Percentiles rank a stretch among this genome's conserved stretches.
These are phyloP conservation scores for Hypoxylon perforatum DNA, from an alignment of 495 filamentous ascomycete species.

Conservation along the genomic window DNA sequence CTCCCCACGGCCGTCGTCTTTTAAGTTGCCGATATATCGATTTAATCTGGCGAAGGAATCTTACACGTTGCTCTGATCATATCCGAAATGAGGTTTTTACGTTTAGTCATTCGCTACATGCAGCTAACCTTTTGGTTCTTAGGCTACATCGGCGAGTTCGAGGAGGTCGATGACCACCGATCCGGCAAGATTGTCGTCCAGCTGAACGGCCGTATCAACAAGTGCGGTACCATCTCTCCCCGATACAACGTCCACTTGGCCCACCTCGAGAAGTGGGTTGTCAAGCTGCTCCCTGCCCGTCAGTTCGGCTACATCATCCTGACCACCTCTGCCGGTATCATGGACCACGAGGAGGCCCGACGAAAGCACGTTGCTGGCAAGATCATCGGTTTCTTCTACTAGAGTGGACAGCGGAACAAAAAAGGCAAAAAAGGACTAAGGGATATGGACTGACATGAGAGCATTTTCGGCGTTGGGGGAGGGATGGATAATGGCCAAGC, in stretches of 20 bases:
- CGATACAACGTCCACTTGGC: slow-evolving; percentile 97
- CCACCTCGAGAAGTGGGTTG: slow-evolving; percentile 99
- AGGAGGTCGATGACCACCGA: slow-evolving; percentile 99
- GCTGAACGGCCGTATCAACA: slow-evolving; percentile 83
- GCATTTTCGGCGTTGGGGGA: slow-evolving; percentile 48
- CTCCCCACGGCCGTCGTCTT: slow-evolving; percentile 88
- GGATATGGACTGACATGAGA: slow-evolving; percentile 33
- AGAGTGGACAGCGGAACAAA: slow-evolving; percentile 48
- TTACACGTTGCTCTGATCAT: slow-evolving; percentile 90
- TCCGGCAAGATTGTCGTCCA: slow-evolving; percentile 65
- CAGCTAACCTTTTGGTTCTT: slow-evolving; percentile 61
- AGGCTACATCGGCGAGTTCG: slow-evolving; percentile 99
- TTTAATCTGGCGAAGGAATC: slow-evolving; percentile 70
- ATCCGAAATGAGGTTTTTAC: slow-evolving; percentile 73
- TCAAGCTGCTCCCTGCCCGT: slow-evolving; percentile 97
- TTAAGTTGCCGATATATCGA: slow-evolving; percentile 98
- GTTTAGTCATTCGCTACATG: slow-evolving; percentile 94
- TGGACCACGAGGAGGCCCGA: slow-evolving; percentile 99
- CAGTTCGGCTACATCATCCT: slow-evolving; percentile 99
- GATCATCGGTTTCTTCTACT: slow-evolving; percentile 98
- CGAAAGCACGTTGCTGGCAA: slow-evolving; percentile 97
- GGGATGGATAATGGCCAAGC: slow-evolving; percentile 37
- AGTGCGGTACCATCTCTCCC: slow-evolving; percentile 98
- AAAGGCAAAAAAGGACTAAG: slow-evolving; percentile 30
- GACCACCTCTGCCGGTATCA: slow-evolving; percentile 98